Evolutionary conservation across 371 early-diverging fungal genomes (phyloP), one percentile per base, ranked within the genome.

Genomic region (Syncephalis fuscata): DNA sequence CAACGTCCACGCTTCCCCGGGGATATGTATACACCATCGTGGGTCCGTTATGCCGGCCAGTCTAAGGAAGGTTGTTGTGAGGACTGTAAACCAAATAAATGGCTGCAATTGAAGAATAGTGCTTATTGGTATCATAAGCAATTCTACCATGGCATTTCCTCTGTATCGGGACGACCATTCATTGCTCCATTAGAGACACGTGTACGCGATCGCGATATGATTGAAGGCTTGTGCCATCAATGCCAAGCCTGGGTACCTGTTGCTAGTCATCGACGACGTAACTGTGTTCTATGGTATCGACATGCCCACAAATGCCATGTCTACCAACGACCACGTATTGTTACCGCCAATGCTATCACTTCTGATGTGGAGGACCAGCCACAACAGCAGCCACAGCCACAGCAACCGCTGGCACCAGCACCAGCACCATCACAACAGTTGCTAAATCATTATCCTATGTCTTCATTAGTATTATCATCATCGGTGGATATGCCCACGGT

Each of bases 111-210:
- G 19, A 92, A 92, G 58, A 90, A 88, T 59, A 84, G 85, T 51
- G 91, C 92, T 2, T 92, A 68, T 52, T 92, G 92, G 92, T 83
- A 92, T 55, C 92, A 92, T 66, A 92, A 85, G 64, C 90, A 92
- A 60, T 90, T 88, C 59, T 78, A 68, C 48, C 84, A 92, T 53
- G 92, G 92, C 32, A 87, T 92, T n/a, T 90, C 88, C 14, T 84
- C 88, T 0, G 80, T 85, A 0, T 82, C 92, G 20, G 88, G 92
- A 19, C 67, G 73, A 50, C 70, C 76, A 20, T 91, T 91, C 59
- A 60, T 73, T 10, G 66, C 73, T 21, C 91, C 92, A 3, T 20
- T 85, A 17, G 73, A 84, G 48, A 79, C 74, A 4, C 75, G 87
- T 10, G 74, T 74, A 60, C 63, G 60, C 23, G 71, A 74, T 41